Base-by-base conservation (phyloP, 2,329 filamentous ascomycete genomes). In the Aspergillus cejpii region DNA sequence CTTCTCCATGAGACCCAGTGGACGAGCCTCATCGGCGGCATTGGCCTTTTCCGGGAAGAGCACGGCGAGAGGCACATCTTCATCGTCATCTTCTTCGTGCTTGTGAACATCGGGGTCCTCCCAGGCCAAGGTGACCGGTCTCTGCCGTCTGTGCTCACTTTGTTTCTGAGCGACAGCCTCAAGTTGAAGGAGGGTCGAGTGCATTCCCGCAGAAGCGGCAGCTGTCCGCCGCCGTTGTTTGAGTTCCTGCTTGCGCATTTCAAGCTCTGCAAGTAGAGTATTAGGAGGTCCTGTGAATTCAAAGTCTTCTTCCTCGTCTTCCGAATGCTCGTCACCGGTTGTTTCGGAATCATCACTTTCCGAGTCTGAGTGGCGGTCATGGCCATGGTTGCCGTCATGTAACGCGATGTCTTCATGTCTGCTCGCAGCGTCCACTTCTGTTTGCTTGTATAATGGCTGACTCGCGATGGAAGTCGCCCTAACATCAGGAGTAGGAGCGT, bases 81-180 rank as follows among this genome's bases (percentile, higher is more conserved):
- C 87, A 52, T 95, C 88, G 39, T 77, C 73, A 10, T 81, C 80
- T 0, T 74, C 74, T 19, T 72, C 71, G 3, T 52, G 48, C 5
- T 57, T 50, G n/a, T 58, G 48, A 8, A 46, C 49, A 43, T 77
- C 72, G 6, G 73, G 70, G 10, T 70, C 68, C 66, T 97, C 90
- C 92, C 92, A 98, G 1, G 91, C 92, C 26, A 98, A 75, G 47
- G 87, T 87, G 26, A 95, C 81, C 46, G 83, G 85, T 59, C 85
- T 86, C 45, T 78, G 77, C 28, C 91, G 80, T 37, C 65, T 56
- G 21, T 84, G 77, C 52, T 83, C 81, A 55, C 83, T 83, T 63
- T 95, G 86, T 19, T 89, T 78, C 65, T 96, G 86, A 17, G 87
- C 87, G 21, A 96, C 87, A 0, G 88, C 85, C 60, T 98, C 91